Conservation (phyloP, 176 grass and related monocot genomes). For the Raddia guianensis region DNA sequence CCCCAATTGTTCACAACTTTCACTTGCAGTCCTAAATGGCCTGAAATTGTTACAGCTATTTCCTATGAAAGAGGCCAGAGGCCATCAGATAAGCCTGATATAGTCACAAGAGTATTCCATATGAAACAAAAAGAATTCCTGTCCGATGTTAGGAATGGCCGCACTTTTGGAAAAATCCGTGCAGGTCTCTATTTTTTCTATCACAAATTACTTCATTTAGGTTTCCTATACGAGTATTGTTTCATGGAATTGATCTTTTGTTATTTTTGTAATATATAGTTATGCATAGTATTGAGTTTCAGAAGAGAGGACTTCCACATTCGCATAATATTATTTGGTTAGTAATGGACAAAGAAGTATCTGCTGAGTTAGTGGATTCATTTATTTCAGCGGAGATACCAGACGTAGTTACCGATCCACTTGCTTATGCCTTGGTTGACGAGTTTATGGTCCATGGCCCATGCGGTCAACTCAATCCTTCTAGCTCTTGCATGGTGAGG, state of each 20-base stretch:
- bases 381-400: background rate
- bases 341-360: accelerated
- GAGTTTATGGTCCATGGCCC: conserved; percentile 10
- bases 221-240: background rate
- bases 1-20: background rate
- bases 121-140: background rate
- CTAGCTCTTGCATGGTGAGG: background rate
- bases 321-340: background rate
- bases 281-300: background rate
- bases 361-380: accelerated
- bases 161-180: background rate
- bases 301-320: conserved; percentile 3
- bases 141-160: background rate
- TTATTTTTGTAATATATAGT: background rate
- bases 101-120: background rate
- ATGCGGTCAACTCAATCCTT: background rate
- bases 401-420: accelerated
- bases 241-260: background rate
- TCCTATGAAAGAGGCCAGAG: too few relatives aligned
- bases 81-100: background rate
- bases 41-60: background rate
- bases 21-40: background rate
- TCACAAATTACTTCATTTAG: background rate
- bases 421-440: background rate
- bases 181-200: background rate